phyloP scores from a whole-genome alignment of 345 rosid species.

The Citrus medica region DNA sequence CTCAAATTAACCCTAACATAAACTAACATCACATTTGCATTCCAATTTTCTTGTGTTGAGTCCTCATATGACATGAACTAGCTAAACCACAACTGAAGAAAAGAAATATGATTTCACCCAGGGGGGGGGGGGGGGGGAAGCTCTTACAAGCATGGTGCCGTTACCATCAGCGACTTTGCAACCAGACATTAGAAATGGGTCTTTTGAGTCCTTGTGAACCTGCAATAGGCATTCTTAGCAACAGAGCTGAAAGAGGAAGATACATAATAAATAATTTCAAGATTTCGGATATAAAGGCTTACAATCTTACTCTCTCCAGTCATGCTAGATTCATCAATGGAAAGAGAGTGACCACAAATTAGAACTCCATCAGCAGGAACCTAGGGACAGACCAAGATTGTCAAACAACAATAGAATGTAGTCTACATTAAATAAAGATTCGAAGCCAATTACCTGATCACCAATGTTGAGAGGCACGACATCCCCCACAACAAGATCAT shows the following conservation, averaged over 20 bases:
- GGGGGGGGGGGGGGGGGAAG: not conserved
- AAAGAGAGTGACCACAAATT: slow-evolving; percentile 77
- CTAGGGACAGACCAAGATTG: slow-evolving; percentile 26
- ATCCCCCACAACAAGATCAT: slow-evolving; percentile 95
- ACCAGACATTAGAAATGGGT: slow-evolving; percentile 97
- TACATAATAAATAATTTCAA: not conserved
- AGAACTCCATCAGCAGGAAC: slow-evolving; percentile 97
- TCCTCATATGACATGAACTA: not conserved
- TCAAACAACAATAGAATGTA: not conserved
- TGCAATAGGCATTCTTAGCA: slow-evolving; percentile 25
- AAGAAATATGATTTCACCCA: not conserved
- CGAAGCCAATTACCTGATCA: slow-evolving; percentile 67
- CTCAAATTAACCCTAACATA: not conserved
- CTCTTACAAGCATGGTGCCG: slow-evolving; percentile 86
- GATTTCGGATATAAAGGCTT: slow-evolving; percentile 12
- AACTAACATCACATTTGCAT: not conserved
- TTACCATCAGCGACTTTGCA: slow-evolving; percentile 98
- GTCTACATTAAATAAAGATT: not conserved
- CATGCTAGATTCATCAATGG: slow-evolving; percentile 99
- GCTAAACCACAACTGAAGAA: not conserved
- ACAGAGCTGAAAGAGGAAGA: slow-evolving; percentile 5
- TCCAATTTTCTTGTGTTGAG: not conserved
- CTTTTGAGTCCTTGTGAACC: slow-evolving; percentile 77
- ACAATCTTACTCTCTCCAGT: slow-evolving; percentile 99
- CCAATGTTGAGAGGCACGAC: slow-evolving; percentile 92